A percentile compares a stretch with the other conserved stretches of the same genome.
These are phyloP conservation scores for Yarrowia yakushimensis DNA, from an alignment of 805 yeast genomes.

Conservation along the genomic window DNA sequence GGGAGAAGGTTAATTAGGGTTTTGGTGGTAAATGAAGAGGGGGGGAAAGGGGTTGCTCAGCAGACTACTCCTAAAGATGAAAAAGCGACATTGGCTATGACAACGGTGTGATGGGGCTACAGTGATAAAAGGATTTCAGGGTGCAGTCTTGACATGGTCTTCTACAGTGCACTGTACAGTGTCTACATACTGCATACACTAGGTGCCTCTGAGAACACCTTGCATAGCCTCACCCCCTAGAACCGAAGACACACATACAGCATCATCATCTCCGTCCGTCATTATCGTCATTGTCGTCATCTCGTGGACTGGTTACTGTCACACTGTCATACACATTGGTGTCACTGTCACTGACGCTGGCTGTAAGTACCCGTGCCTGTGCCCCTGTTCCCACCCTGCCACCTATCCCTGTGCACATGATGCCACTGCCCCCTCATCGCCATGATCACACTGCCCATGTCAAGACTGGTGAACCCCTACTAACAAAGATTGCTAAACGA, in stretches of 20 bases:
- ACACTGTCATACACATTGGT: not conserved
- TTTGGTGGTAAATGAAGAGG: not conserved
- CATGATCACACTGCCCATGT: not conserved
- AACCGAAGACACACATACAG: not conserved
- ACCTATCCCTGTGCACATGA: not conserved
- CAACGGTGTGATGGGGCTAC: constrained; percentile 2
- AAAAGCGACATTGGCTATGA: constrained; percentile 2
- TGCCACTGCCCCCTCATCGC: not conserved
- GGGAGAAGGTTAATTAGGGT: not conserved
- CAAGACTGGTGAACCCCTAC: not conserved
- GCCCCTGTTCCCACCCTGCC: not conserved
- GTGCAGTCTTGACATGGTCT: not conserved
- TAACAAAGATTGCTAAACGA: constrained; percentile 23
- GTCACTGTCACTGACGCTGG: not conserved
- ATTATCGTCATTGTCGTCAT: not conserved
- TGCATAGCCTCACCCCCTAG: not conserved
- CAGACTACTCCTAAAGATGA: constrained; percentile 17
- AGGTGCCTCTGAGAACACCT: not conserved
- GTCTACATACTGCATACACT: not conserved
- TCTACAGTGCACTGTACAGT: not conserved
- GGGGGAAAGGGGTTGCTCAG: constrained; percentile 13
- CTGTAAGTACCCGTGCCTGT: not conserved
- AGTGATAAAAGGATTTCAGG: not conserved
- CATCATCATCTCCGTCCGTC: not conserved
- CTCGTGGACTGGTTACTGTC: not conserved